Conservation (phyloP, 2,329 filamentous ascomycete species). For the Onygenales sp. region DNA sequence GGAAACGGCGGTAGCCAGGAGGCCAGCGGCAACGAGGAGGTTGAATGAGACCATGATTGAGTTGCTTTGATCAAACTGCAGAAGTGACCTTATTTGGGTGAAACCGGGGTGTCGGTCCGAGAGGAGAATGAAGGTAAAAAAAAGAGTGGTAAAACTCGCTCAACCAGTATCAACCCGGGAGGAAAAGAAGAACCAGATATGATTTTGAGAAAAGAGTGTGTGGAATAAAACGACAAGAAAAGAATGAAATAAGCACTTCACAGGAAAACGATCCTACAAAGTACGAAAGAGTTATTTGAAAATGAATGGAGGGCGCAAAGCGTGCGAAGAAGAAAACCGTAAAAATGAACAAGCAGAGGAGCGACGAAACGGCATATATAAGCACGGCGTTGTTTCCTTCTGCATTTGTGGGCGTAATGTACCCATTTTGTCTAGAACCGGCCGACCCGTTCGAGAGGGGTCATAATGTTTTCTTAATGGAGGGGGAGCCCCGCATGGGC, state of each 20-base stretch:
- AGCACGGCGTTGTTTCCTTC: too few species aligned
- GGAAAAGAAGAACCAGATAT: slow-evolving; percentile 9
- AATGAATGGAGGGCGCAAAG: slow-evolving; percentile 12
- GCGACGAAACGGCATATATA: too few species aligned
- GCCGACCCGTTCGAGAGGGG: too few species aligned
- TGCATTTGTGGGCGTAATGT: too few species aligned
- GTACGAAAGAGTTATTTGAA: slow-evolving; percentile 19
- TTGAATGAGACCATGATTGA: slow-evolving; percentile 28
- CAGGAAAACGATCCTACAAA: slow-evolving; percentile 15
- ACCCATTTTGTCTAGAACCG: too few species aligned
- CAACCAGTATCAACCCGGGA: slow-evolving; percentile 10
- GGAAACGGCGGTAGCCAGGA: slow-evolving; percentile 26
- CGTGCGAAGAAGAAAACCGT: slow-evolving; percentile 5
- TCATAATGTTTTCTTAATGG: too few species aligned
- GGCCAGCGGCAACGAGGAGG: slow-evolving; percentile 21
- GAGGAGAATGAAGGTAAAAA: slow-evolving; percentile 1
- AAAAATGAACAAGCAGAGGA: background rate
- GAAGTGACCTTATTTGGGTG: background rate
- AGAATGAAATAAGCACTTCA: slow-evolving; percentile 8
- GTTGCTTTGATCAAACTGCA: background rate
- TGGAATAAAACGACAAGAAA: slow-evolving; percentile 11
- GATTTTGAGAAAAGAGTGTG: slow-evolving; percentile 12
- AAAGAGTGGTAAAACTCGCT: slow-evolving; percentile 8
- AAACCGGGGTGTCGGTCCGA: background rate
- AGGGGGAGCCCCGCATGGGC: too few species aligned